Base-by-base conservation (phyloP, 176 grass and related monocot species). In the Calamus simplicifolius region DNA sequence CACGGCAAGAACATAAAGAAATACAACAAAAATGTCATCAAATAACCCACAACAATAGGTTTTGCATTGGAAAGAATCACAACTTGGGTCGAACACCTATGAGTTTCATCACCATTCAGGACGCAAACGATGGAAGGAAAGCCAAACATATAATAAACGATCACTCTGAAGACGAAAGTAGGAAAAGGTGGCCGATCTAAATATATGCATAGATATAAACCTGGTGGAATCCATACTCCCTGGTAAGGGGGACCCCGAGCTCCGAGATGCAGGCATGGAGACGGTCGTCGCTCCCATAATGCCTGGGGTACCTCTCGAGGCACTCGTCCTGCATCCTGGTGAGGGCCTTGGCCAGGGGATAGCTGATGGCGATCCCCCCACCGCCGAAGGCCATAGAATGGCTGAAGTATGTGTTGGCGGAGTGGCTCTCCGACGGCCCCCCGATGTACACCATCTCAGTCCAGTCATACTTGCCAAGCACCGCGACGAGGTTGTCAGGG, bases 181-280 rank as follows among this genome's bases (percentile, higher is more conserved):
- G 8, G 35, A 2, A 43, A 43, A 43, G 21, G 21, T 23, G 1
- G 35, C 12, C 35, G 2, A 10, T 7, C 8, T 12, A 43, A 5
- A 29, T 29, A 29, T 12, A 12, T 13, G 3, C 35, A 13, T 23
- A 23, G 21, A 23, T 23, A 23, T 43, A 27, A 68, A 98, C 93
- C 93, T 98, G 93, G 74, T 98, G 93, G 59, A 98, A 92, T 5
- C 87, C 93, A 18, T 80, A 76, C 30, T 98, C 93, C 27, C 93
- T 78, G 15, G 84, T 73, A 15, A 98, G 66, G 18, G 93, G 93
- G 31, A 92, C 79, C 10, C 93, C 93, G 49, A 98, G 82, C 76
- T 98, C 88, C 2, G 88, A 82, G 52, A 98, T 92, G 70, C 93
- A 98, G 25, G 93, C 93, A 71, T 98, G 93, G 63, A 98, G 80